Percentiles rank a stretch among this genome's conserved stretches.
phyloP scores from a whole-genome alignment of 768 basidiomycete species.

The Hirschioporus abietinus region DNA sequence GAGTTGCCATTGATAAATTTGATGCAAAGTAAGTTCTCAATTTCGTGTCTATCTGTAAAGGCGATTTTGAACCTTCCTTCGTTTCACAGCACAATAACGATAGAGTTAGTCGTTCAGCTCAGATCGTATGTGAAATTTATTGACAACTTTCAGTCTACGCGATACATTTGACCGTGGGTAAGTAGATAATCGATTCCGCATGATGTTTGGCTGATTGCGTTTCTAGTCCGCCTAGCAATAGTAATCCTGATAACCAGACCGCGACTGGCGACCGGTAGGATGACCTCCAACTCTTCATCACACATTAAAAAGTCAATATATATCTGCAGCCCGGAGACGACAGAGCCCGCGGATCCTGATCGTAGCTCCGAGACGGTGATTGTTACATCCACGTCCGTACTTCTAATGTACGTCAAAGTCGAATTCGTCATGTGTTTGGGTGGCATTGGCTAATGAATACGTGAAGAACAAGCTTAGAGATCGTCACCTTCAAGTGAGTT shows the following conservation, averaged over 20 bases:
- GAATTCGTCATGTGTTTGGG: not conserved
- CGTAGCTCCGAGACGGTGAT: constrained; percentile 1
- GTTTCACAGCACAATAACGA: not conserved
- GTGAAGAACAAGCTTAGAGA: not conserved
- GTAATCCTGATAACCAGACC: not conserved
- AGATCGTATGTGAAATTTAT: not conserved
- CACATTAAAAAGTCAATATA: not conserved
- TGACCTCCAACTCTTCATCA: not conserved
- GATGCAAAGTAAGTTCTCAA: not conserved
- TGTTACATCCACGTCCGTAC: not conserved
- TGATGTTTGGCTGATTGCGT: not conserved
- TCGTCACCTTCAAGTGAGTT: not conserved
- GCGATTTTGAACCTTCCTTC: not conserved
- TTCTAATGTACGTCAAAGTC: not conserved
- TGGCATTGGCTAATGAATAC: not conserved
- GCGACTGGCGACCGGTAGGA: not conserved
- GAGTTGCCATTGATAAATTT: not conserved
- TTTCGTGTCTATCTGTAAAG: not conserved
- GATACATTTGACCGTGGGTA: not conserved
- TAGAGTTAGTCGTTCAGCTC: not conserved
- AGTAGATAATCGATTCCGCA: not conserved
- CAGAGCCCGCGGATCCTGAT: not conserved
- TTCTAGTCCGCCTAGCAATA: not conserved
- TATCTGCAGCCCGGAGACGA: not conserved
- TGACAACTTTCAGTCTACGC: not conserved